These are phyloP conservation scores for Colletotrichum zoysiae DNA, from an alignment of 2,329 filamentous ascomycete species.

Conservation along the genomic window DNA sequence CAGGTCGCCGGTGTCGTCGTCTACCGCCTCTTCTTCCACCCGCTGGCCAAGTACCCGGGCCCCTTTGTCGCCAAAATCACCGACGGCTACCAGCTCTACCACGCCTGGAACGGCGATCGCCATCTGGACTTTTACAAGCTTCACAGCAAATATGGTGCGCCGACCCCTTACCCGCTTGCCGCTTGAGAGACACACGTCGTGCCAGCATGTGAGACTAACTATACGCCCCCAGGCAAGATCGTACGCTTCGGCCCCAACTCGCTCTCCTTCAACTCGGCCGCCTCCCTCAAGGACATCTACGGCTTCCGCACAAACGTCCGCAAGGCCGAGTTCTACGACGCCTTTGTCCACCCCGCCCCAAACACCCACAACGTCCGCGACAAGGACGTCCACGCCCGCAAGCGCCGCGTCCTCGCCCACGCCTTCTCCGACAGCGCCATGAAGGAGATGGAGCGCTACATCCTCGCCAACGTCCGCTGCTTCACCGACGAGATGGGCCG, in stretches of 20 bases:
- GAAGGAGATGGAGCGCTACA: constrained; percentile 76
- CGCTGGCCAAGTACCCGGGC: constrained; percentile 74
- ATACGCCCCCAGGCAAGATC: constrained; percentile 60
- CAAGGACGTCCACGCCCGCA: constrained; percentile 76
- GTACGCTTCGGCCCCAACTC: constrained; percentile 86
- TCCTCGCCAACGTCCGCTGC: constrained; percentile 74
- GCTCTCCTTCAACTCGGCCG: constrained; percentile 80
- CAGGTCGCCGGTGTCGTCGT: constrained; percentile 59
- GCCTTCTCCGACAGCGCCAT: constrained; percentile 77
- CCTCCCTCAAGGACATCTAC: constrained; percentile 76
- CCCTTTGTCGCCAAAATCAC: constrained; percentile 73
- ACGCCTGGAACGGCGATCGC: constrained; percentile 80
- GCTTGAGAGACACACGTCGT: too few relatives aligned
- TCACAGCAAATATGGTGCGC: constrained; percentile 77
- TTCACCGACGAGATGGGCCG: constrained; percentile 71
- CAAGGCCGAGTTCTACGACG: constrained; percentile 80
- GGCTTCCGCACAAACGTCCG: constrained; percentile 72
- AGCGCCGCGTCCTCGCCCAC: constrained; percentile 78
- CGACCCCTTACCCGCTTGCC: background rate
- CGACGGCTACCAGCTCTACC: constrained; percentile 76
- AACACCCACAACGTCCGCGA: constrained; percentile 82
- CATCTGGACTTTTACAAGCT: constrained; percentile 79
- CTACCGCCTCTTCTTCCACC: constrained; percentile 74
- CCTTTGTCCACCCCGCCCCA: constrained; percentile 76
- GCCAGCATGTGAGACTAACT: constrained; percentile 16